Base-by-base conservation (phyloP, 2,329 filamentous ascomycete genomes). In the Pestalotiopsis sp. region DNA sequence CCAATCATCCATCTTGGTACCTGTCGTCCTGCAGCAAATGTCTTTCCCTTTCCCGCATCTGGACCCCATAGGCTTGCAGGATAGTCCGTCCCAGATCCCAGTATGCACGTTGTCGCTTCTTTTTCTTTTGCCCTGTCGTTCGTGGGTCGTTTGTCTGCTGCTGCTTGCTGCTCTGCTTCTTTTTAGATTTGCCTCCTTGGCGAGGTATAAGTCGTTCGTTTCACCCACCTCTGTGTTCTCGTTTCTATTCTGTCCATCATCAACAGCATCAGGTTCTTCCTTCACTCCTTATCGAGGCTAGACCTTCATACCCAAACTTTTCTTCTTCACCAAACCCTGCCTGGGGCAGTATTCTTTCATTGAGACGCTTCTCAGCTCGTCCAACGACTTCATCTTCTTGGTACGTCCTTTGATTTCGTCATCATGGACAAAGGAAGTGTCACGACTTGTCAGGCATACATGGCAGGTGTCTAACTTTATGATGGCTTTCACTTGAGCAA, bases 321-420 rank as follows among this genome's bases (percentile, higher is more conserved):
- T 67, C 74, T 71, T 73, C 61, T 71, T 76, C 75, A 61, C 71
- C 69, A n/a, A 61, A 69, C 75, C 69, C 73, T 76, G 81, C 81
- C 81, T 79, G 81, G 81, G 74, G 81, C 81, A 82, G 74, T 76
- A 78, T 52, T 75, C 71, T 75, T 79, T 77, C 75, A 76, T 80
- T 75, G 71, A 77, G 73, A 77, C 72, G 72, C 68, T 70, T 68
- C 67, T 57, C 68, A 59, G 26, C 65, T 38, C 44, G 55, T 64
- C 55, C 20, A 67, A 67, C 39, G 66, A 65, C 52, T 35, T 61
- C 22, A 35, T 35, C 30, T 35, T 35, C 30, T 35, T 35, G 30
- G 30, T 60, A 44, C 26, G 30, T 35, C 30, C 30, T 35, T 35
- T 35, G 7, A 35, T 35, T 35, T 35, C 30, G 30, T 35, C 30